These are phyloP conservation scores for Retiboletus flavoniger DNA, from an alignment of 1,284 basidiomycete species.

Conservation along the genomic window DNA sequence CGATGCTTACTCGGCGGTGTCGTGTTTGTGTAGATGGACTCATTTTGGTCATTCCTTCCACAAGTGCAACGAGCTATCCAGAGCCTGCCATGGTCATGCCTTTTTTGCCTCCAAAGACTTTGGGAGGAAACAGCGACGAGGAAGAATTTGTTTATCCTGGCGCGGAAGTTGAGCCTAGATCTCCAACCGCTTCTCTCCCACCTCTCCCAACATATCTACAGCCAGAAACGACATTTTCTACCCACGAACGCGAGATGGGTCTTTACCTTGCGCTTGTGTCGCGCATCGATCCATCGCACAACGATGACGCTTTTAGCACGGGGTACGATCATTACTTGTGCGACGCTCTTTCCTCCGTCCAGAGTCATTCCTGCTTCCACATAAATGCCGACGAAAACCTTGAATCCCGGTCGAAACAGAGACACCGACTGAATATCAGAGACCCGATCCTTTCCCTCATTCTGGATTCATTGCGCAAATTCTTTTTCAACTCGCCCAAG, in stretches of 20 bases:
- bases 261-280: conserved; percentile 80
- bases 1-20: conserved; percentile 72
- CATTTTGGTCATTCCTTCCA: conserved; percentile 66
- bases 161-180: conserved; percentile 34
- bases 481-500: conserved; percentile 85
- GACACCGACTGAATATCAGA: conserved; percentile 74
- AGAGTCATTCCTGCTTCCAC: conserved; percentile 59
- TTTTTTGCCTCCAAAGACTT: conserved; percentile 11
- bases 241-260: conserved; percentile 80
- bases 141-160: conserved; percentile 69
- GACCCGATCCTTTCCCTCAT: conserved; percentile 76
- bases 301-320: conserved; percentile 75
- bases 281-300: conserved; percentile 74
- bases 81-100: conserved; percentile 46
- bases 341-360: conserved; percentile 73
- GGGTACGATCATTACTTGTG: conserved; percentile 83
- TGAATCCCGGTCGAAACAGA: conserved; percentile 45
- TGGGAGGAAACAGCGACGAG: conserved; percentile 54
- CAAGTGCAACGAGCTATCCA: conserved; percentile 73
- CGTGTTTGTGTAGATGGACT: conserved; percentile 64
- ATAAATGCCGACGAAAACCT: conserved; percentile 39
- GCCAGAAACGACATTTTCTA: conserved; percentile 69
- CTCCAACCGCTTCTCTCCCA: conserved; percentile 14
- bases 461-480: conserved; percentile 68
- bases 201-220: conserved; percentile 47